These are phyloP conservation scores for Cryptococcus sp. DNA, from an alignment of 1,284 basidiomycete genomes.

Conservation along the genomic window DNA sequence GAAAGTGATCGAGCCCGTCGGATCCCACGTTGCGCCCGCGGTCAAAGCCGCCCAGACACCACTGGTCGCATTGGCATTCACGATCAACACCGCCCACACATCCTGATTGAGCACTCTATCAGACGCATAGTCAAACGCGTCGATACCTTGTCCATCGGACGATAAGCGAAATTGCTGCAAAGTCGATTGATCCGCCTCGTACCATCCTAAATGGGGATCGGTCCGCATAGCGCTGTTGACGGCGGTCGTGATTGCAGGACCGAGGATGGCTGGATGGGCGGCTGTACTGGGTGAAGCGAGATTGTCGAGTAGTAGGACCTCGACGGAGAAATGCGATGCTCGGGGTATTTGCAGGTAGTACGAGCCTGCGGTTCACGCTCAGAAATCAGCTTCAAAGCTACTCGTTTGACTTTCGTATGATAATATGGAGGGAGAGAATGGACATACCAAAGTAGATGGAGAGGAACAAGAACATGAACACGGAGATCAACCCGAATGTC, in stretches of 20 bases:
- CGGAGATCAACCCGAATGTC: slow-evolving; percentile 30
- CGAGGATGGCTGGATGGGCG: slow-evolving; percentile 42
- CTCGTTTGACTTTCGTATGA: too few species aligned
- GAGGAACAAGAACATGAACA: slow-evolving; percentile 34
- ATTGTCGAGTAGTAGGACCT: slow-evolving; percentile 43
- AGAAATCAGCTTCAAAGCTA: slow-evolving; percentile 9
- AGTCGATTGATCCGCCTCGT: slow-evolving; percentile 12
- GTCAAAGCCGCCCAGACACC: slow-evolving; percentile 33
- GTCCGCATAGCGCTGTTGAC: slow-evolving; percentile 7
- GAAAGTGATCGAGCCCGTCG: slow-evolving; percentile 39
- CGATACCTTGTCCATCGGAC: slow-evolving; percentile 21
- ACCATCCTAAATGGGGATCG: slow-evolving; percentile 31
- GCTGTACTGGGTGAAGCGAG: slow-evolving; percentile 30
- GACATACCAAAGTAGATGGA: slow-evolving; percentile 42
- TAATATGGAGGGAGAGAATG: neutral
- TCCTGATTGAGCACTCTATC: slow-evolving; percentile 38
- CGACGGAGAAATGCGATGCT: slow-evolving; percentile 29
- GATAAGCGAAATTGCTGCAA: slow-evolving; percentile 20
- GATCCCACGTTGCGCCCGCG: slow-evolving; percentile 28
- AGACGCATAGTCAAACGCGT: slow-evolving; percentile 34
- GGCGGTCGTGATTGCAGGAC: slow-evolving; percentile 33
- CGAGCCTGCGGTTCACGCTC: slow-evolving; percentile 13
- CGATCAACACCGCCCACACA: slow-evolving; percentile 41
- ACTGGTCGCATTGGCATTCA: slow-evolving; percentile 46
- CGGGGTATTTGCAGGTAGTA: slow-evolving; percentile 33